phyloP scores from a whole-genome alignment of 2,329 filamentous ascomycete species.

The Coniochaeta sp. region DNA sequence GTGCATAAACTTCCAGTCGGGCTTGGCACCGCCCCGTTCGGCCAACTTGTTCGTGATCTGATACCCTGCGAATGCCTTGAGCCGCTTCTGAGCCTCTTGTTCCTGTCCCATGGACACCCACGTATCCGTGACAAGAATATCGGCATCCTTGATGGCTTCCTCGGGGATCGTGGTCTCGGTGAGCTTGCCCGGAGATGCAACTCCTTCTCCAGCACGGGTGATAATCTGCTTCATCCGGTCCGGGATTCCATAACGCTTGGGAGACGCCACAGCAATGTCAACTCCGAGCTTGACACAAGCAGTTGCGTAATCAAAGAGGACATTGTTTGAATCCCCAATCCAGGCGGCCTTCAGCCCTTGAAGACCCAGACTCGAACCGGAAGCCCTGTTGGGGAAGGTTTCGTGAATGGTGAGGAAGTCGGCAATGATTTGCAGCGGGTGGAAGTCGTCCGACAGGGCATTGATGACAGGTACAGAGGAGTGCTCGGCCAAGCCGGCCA shows the following conservation, averaged over 20 bases:
- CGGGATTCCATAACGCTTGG: conserved; percentile 77
- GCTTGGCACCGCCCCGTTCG: conserved; percentile 74
- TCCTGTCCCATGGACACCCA: conserved; percentile 99
- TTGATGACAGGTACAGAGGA: conserved; percentile 79
- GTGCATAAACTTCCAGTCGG: conserved; percentile 97
- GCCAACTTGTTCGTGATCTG: conserved; percentile 86
- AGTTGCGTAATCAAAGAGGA: conserved; percentile 88
- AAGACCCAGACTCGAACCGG: conserved; percentile 50
- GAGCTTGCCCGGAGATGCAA: conserved; percentile 56
- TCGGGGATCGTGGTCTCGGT: conserved; percentile 72
- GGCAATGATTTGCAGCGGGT: conserved; percentile 89
- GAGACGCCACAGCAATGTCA: conserved; percentile 79
- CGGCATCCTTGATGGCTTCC: conserved; percentile 76
- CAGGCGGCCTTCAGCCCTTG: conserved; percentile 87
- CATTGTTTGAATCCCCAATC: conserved; percentile 96
- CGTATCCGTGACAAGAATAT: conserved; percentile 91
- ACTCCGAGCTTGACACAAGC: conserved; percentile 82
- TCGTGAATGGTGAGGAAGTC: conserved; percentile 91
- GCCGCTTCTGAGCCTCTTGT: conserved; percentile 65
- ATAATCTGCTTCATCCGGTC: conserved; percentile 67
- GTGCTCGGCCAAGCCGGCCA: conserved; percentile 61
- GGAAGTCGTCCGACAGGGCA: conserved; percentile 81
- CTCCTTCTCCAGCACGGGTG: conserved; percentile 47
- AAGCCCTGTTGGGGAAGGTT: conserved; percentile 48
- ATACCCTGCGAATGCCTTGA: conserved; percentile 81